These are phyloP conservation scores for Persicaria tinctoria DNA, from an alignment of 148 eudicot genomes.

Conservation along the genomic window DNA sequence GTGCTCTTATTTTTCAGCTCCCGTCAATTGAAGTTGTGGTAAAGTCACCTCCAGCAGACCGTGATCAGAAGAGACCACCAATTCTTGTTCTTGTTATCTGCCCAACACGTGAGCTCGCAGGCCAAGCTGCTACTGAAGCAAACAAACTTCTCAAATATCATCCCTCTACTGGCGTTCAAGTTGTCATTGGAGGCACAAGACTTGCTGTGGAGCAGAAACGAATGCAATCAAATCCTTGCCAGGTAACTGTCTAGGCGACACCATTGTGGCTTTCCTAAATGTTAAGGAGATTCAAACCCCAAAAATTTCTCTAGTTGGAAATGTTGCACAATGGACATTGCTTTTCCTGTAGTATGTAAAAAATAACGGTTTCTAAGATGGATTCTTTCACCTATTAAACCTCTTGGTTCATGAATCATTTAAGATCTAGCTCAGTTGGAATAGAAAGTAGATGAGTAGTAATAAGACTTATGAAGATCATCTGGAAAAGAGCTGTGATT, in stretches of 20 bases:
- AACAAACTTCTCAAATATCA: conserved; percentile 76
- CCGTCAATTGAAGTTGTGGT: conserved; percentile 80
- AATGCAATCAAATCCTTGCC: conserved; percentile 83
- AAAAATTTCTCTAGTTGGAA: background rate
- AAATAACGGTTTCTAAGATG: background rate
- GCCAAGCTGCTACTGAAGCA: conserved; percentile 94
- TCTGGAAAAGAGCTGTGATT: background rate
- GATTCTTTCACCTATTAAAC: background rate
- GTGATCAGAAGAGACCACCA: conserved; percentile 72
- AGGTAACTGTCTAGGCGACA: conserved; percentile 29
- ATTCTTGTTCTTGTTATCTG: conserved; percentile 86
- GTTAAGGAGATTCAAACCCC: background rate
- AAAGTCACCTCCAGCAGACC: conserved; percentile 51
- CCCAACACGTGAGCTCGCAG: conserved; percentile 97
- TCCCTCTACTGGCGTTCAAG: conserved; percentile 85
- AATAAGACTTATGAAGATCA: background rate
- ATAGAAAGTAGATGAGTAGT: background rate
- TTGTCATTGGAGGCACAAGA: conserved; percentile 95
- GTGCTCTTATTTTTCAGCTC: conserved; percentile 51
- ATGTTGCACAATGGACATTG: background rate
- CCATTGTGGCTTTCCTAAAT: background rate
- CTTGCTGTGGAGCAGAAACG: conserved; percentile 83
- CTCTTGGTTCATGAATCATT: background rate
- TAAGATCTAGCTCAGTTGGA: background rate
- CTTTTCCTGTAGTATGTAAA: background rate